These are phyloP conservation scores for Penicillium sp. DNA, from an alignment of 2,329 filamentous ascomycete species.

Conservation along the genomic window DNA sequence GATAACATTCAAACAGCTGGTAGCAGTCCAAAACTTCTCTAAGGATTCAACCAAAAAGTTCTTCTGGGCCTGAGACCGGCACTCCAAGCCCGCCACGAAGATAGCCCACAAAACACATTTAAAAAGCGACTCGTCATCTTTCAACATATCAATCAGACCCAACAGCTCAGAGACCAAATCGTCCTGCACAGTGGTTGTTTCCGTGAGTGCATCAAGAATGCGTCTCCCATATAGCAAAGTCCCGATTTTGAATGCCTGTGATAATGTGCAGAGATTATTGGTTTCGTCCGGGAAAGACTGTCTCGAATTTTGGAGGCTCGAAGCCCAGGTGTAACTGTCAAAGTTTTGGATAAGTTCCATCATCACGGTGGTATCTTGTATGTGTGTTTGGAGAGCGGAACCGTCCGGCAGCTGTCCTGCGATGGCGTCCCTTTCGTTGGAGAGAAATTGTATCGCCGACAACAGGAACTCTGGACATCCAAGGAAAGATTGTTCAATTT, in stretches of 20 bases:
- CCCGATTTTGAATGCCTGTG: slow-evolving; percentile 32
- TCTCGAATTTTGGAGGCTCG: slow-evolving; percentile 17
- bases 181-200: slow-evolving; percentile 16
- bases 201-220: slow-evolving; percentile 29
- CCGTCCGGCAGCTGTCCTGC: slow-evolving; percentile 7
- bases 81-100: slow-evolving; percentile 36
- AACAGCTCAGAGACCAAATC: slow-evolving; percentile 29
- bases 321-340: slow-evolving; percentile 31
- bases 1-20: slow-evolving; percentile 35
- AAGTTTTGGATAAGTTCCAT: slow-evolving; percentile 25
- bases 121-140: slow-evolving; percentile 27
- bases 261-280: slow-evolving; percentile 27
- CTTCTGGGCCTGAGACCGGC: slow-evolving; percentile 22
- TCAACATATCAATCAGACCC: slow-evolving; percentile 24
- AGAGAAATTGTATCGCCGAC: slow-evolving; percentile 30
- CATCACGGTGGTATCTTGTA: slow-evolving; percentile 16
- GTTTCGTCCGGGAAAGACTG: slow-evolving; percentile 16
- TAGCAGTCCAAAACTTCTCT: slow-evolving; percentile 33
- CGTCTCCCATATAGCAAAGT: slow-evolving; percentile 35
- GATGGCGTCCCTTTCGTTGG: slow-evolving; percentile 28
- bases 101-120: slow-evolving; percentile 40
- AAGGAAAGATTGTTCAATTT: slow-evolving; percentile 37
- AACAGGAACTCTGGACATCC: slow-evolving; percentile 38
- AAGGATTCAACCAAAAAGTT: slow-evolving; percentile 26
- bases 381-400: slow-evolving; percentile 1